Evolutionary conservation across 768 basidiomycete genomes (phyloP).

Genomic region (Mycena olivaceomarginata): DNA sequence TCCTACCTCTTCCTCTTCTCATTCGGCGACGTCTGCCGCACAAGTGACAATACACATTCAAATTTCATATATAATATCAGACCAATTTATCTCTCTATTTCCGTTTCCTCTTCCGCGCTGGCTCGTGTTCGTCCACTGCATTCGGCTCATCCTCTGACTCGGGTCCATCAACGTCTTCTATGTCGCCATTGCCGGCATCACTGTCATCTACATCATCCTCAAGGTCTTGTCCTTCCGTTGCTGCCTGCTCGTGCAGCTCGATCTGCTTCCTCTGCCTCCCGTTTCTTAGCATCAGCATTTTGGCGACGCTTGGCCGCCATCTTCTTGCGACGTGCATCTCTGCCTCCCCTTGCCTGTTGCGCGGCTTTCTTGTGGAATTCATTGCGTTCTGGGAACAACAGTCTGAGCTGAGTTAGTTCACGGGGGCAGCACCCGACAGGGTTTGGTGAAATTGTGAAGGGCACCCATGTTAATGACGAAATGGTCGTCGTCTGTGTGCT

Average conservation of each 20-base stretch:
- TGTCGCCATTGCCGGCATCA: neutral
- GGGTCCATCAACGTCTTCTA: neutral
- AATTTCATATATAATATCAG: too few species aligned
- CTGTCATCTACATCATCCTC: neutral
- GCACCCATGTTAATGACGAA: conserved; percentile 26
- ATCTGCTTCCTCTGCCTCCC: conserved; percentile 22
- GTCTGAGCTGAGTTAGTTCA: conserved; percentile 7
- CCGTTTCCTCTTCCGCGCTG: neutral
- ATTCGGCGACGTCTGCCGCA: too few species aligned
- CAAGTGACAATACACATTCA: too few species aligned
- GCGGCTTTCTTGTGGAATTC: conserved; percentile 12
- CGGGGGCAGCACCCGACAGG: neutral
- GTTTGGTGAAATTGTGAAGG: conserved; percentile 19
- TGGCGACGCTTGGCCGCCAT: conserved; percentile 8
- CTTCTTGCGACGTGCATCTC: conserved; percentile 14
- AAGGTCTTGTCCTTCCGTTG: neutral
- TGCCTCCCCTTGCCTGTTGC: neutral
- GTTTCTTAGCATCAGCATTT: conserved; percentile 19
- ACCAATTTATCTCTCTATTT: neutral
- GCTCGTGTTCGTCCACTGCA: neutral
- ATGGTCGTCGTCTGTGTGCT: conserved; percentile 25
- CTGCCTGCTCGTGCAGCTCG: conserved; percentile 16
- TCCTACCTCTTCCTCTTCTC: too few species aligned
- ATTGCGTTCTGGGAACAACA: neutral
- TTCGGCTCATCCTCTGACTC: conserved; percentile 4